Conservation (phyloP, 2,329 filamentous ascomycete species). For the Aureobasidium sp. region DNA sequence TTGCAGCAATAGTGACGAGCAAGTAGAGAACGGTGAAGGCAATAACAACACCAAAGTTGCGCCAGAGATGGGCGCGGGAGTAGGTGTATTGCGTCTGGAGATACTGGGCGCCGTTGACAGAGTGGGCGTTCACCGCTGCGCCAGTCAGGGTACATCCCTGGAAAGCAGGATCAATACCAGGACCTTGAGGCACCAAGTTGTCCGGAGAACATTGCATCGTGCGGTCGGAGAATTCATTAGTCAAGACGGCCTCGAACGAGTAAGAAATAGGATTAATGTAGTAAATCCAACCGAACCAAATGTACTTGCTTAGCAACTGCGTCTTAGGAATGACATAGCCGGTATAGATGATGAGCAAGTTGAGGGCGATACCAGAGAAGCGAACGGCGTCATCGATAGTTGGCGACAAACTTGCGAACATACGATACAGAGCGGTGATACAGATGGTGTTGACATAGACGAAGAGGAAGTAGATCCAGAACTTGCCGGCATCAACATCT, state of each 20-base stretch:
- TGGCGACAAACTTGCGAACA: constrained; percentile 57
- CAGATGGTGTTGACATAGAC: constrained; percentile 57
- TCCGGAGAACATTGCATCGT: constrained; percentile 52
- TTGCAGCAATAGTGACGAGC: constrained; percentile 60
- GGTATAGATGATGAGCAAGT: constrained; percentile 56
- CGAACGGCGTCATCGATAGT: constrained; percentile 60
- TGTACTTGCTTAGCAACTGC: constrained; percentile 50
- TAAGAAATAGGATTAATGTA: constrained; percentile 48
- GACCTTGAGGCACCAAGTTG: constrained; percentile 55
- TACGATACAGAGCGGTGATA: constrained; percentile 58
- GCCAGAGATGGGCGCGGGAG: constrained; percentile 53
- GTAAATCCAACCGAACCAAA: constrained; percentile 61
- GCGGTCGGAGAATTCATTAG: constrained; percentile 57
- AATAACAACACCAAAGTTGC: constrained; percentile 72
- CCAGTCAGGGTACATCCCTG: constrained; percentile 59
- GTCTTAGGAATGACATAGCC: constrained; percentile 64
- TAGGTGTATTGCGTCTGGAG: constrained; percentile 51
- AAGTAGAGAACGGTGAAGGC: constrained; percentile 72
- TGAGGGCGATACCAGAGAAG: constrained; percentile 56
- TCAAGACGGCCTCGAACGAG: constrained; percentile 59
- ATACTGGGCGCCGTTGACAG: constrained; percentile 50
- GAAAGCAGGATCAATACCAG: constrained; percentile 47
- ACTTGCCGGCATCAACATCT: constrained; percentile 53
- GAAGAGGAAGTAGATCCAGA: constrained; percentile 60
- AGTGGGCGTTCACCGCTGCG: constrained; percentile 44